phyloP scores from a whole-genome alignment of 2,329 filamentous ascomycete genomes.

The Ascochyta clinopodiicola region DNA sequence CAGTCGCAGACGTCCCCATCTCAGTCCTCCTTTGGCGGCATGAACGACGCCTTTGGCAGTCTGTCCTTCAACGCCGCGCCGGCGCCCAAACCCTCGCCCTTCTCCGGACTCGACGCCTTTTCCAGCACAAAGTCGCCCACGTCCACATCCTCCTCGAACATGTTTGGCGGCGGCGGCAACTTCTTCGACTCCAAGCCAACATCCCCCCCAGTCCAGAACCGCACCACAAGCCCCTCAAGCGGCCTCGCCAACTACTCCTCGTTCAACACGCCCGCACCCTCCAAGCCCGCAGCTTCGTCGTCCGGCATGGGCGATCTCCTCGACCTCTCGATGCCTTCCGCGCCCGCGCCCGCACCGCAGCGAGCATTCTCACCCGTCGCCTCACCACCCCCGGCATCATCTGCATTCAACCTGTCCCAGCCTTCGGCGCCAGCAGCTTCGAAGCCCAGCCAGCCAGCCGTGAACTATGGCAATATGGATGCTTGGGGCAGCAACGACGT shows the following conservation, averaged over 20 bases:
- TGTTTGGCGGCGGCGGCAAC: conserved; percentile 70
- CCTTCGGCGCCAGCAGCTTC: conserved; percentile 36
- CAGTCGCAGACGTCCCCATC: conserved; percentile 40
- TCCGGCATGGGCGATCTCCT: conserved; percentile 74
- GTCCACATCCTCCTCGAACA: conserved; percentile 56
- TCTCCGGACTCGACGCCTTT: conserved; percentile 67
- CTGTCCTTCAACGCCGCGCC: conserved; percentile 64
- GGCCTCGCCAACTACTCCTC: conserved; percentile 70
- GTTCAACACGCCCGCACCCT: conserved; percentile 60
- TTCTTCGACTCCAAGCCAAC: conserved; percentile 82
- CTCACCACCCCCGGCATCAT: conserved; percentile 50
- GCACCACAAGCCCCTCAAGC: conserved; percentile 62
- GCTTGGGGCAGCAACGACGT: conserved; percentile 85
- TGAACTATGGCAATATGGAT: conserved; percentile 63
- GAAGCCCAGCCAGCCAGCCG: conserved; percentile 40
- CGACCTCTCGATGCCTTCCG: conserved; percentile 63
- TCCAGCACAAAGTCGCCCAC: conserved; percentile 48
- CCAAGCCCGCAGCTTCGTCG: conserved; percentile 58
- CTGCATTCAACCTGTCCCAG: conserved; percentile 67
- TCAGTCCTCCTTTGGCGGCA: conserved; percentile 64
- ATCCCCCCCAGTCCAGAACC: conserved; percentile 53
- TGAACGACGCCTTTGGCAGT: conserved; percentile 82
- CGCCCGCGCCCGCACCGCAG: conserved; percentile 29
- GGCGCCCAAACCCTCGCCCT: conserved; percentile 66
- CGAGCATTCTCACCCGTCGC: conserved; percentile 34